Evolutionary conservation across 495 filamentous ascomycete species (phyloP), one percentile per base, ranked within the genome.

Genomic region (Pseudevernia furfuracea): DNA sequence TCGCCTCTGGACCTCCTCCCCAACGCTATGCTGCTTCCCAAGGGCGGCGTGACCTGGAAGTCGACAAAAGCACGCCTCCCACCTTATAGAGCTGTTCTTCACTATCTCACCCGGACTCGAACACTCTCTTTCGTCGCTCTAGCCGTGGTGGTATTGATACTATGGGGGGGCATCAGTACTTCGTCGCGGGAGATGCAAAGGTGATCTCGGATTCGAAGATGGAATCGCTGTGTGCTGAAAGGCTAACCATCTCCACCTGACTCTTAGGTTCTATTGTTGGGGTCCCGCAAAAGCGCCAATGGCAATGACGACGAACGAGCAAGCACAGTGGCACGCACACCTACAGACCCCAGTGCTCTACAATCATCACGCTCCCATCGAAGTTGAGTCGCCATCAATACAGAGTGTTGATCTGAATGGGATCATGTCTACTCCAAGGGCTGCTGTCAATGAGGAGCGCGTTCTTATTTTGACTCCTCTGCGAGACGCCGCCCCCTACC

Each of bases 381-480:
- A 88, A 72, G 80, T 96, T 73, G 93, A 96, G 75, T 84, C 85
- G 57, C 82, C 82, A 37, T 86, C 84, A n/a, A 94, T 97, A 77
- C 66, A 80, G 49, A 82, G 84, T 59, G 80, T 97, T 70, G 79
- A 97, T 72, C 85, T 98, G 64, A 97, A 98, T 74, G 81, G 81
- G 17, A 86, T 97, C 76, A 84, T 81, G 70, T 96, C 93, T 4
- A 92, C 92, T 41, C 79, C 81, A 53, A 84, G 90, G 69, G 92
- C 93, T 39, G 73, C 86, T 55, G 65, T 80, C 63, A 96, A 92
- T 73, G 80, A 88, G 67, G 95, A 98, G 76, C 86, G 92, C 61
- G 84, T 98, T n/a, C 86, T 98, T 56, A 89, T 98, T 70, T 84
- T 98, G 70, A 97, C 95, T 7, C 94, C 94, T 41, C 80, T 98